Percentiles rank a stretch among this genome's conserved stretches.
Evolutionary conservation across 2,329 filamentous ascomycete species (phyloP).

Genomic region (Aplosporella prunicola): DNA sequence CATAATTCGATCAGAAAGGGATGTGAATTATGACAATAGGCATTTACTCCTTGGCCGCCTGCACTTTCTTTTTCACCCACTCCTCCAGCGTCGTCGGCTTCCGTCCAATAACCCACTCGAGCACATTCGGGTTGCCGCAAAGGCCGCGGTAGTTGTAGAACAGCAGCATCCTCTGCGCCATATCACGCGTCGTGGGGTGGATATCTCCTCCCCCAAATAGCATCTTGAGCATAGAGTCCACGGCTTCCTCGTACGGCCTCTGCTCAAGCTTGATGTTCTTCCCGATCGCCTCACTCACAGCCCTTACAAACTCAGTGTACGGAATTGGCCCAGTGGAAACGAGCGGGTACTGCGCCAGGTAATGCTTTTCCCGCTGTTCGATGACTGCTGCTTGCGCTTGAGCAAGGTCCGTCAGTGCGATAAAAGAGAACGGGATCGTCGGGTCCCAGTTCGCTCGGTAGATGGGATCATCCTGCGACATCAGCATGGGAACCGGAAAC

Average conservation of each 20-base stretch:
- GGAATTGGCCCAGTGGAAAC: conserved; percentile 14
- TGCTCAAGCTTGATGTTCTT: conserved; percentile 18
- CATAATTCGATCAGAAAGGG: no score
- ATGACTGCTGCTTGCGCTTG: conserved; percentile 18
- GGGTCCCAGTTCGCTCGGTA: conserved; percentile 17
- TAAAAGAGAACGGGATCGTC: conserved; percentile 17
- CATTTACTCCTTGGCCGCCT: no score
- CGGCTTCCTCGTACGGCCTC: conserved; percentile 14
- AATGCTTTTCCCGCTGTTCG: conserved; percentile 19
- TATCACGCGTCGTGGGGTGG: conserved; percentile 10
- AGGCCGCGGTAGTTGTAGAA: conserved; percentile 15
- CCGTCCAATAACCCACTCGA: conserved; percentile 14
- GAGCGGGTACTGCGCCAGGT: conserved; percentile 21
- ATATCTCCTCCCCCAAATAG: conserved; percentile 7
- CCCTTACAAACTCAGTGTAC: conserved; percentile 15
- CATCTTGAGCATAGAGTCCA: conserved; percentile 11
- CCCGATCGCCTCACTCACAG: conserved; percentile 16
- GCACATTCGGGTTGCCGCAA: conserved; percentile 13
- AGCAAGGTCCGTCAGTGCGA: conserved; percentile 20
- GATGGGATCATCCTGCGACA: conserved; percentile 16
- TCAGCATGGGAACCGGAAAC: conserved; percentile 16
- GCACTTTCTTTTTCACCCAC: no score
- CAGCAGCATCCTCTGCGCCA: conserved; percentile 14
- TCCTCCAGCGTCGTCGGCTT: conserved; percentile 12
- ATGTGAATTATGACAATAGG: no score